A percentile compares a stretch with the other conserved stretches of the same genome.
Evolutionary conservation across 148 eudicot species (phyloP).

Genomic region (Amaranthus cruentus): DNA sequence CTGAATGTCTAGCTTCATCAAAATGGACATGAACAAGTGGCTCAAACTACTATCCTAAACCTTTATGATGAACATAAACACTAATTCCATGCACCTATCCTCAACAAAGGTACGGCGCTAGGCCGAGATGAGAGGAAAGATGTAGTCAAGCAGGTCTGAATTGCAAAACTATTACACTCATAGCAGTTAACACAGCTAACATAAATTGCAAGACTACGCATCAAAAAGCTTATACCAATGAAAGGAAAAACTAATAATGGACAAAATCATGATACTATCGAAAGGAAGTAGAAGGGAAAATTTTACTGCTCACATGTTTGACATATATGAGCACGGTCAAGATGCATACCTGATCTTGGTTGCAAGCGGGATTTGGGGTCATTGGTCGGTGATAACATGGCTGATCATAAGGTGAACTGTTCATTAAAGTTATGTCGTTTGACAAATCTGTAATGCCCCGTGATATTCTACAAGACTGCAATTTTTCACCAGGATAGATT

Average conservation of each 20-base stretch:
- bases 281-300: not conserved
- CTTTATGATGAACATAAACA: not conserved
- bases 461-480: slow-evolving; percentile 30
- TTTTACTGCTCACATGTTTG: not conserved
- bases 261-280: not conserved
- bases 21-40: too few species aligned
- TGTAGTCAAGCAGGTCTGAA: not conserved
- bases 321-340: not conserved
- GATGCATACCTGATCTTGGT: slow-evolving; percentile 39
- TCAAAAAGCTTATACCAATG: not conserved
- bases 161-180: not conserved
- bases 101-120: not conserved
- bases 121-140: not conserved
- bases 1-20: too few species aligned
- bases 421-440: slow-evolving; percentile 27
- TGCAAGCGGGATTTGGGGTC: slow-evolving; percentile 29
- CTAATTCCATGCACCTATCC: not conserved
- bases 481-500: slow-evolving; percentile 23
- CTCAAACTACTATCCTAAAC: too few species aligned
- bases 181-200: not conserved
- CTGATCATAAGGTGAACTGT: slow-evolving; percentile 21
- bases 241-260: not conserved
- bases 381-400: slow-evolving; percentile 34
- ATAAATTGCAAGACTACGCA: not conserved
- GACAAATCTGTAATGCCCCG: slow-evolving; percentile 26